phyloP scores from a whole-genome alignment of 441 rosid genomes.

The Arabidopsis hybrid region DNA sequence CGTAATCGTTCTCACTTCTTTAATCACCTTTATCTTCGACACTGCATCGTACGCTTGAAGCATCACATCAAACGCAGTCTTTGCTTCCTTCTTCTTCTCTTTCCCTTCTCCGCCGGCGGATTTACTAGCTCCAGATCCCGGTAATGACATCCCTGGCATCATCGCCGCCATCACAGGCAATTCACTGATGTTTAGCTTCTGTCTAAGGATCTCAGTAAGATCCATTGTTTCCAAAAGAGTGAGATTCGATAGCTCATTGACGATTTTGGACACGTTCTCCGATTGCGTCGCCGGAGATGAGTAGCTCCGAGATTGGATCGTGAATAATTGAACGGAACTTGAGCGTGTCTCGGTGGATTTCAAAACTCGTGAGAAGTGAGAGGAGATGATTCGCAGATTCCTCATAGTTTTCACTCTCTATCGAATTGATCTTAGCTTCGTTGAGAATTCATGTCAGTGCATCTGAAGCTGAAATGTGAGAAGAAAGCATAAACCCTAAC shows the following conservation, averaged over 20 bases:
- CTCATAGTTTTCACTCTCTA: constrained; percentile 45
- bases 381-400: constrained; percentile 53
- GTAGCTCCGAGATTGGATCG: constrained; percentile 45
- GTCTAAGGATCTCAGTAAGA: constrained; percentile 67
- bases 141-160: constrained; percentile 87
- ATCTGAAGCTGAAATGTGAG: constrained; percentile 17
- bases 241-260: constrained; percentile 68
- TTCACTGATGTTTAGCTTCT: constrained; percentile 63
- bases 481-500: constrained; percentile 45
- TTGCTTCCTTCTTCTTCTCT: constrained; percentile 72
- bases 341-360: constrained; percentile 27
- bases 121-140: constrained; percentile 48
- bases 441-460: constrained; percentile 4
- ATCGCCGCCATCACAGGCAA: constrained; percentile 83
- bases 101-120: constrained; percentile 50
- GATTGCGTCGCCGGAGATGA: constrained; percentile 55
- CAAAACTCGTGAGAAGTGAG: constrained; percentile 48
- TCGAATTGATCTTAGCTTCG: background rate
- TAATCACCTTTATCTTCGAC: constrained; percentile 79
- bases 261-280: constrained; percentile 58
- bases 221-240: constrained; percentile 79
- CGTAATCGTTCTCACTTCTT: constrained; percentile 83
- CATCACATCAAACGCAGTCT: constrained; percentile 78
- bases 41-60: constrained; percentile 77
- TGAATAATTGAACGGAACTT: background rate